These are phyloP conservation scores for Boletus bicolor DNA, from an alignment of 768 basidiomycete genomes.

Conservation along the genomic window DNA sequence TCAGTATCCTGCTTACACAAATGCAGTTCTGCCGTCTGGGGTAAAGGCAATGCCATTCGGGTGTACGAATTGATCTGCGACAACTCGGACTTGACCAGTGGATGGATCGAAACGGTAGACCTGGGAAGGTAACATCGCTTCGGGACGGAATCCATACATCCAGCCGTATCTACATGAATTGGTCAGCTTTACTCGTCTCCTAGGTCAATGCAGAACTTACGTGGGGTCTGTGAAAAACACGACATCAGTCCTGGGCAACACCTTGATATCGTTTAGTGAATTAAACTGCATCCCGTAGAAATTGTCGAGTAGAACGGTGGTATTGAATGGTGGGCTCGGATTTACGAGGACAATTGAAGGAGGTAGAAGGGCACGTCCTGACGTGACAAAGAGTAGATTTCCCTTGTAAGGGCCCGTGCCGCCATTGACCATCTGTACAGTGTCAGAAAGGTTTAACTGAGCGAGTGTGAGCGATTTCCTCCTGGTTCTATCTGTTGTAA, in stretches of 20 bases:
- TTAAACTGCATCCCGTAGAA: slow-evolving; percentile 80
- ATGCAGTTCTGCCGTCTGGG: slow-evolving; percentile 60
- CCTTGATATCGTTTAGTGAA: slow-evolving; percentile 75
- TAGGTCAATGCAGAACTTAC: slow-evolving; percentile 36
- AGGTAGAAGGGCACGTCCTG: slow-evolving; percentile 60
- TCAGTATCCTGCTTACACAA: slow-evolving; percentile 42
- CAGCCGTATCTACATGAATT: slow-evolving; percentile 53
- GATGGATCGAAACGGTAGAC: slow-evolving; percentile 17
- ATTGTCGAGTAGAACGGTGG: slow-evolving; percentile 70
- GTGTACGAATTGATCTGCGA: neutral
- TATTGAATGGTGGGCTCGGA: slow-evolving; percentile 59
- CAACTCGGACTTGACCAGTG: neutral
- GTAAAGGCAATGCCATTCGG: slow-evolving; percentile 76
- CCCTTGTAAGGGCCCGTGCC: slow-evolving; percentile 62
- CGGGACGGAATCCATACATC: slow-evolving; percentile 61
- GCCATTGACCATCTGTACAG: slow-evolving; percentile 68
- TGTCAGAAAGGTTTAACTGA: slow-evolving; percentile 56
- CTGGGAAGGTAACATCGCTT: slow-evolving; percentile 43
- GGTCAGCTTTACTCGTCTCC: neutral
- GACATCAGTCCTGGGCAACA: slow-evolving; percentile 61
- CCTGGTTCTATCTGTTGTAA: neutral
- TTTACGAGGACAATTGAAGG: slow-evolving; percentile 65
- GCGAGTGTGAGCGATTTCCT: slow-evolving; percentile 2
- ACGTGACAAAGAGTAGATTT: slow-evolving; percentile 58
- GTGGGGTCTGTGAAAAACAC: slow-evolving; percentile 74